Base-by-base conservation (phyloP, 2,329 filamentous ascomycete genomes). In the Neonectria magnoliae region DNA sequence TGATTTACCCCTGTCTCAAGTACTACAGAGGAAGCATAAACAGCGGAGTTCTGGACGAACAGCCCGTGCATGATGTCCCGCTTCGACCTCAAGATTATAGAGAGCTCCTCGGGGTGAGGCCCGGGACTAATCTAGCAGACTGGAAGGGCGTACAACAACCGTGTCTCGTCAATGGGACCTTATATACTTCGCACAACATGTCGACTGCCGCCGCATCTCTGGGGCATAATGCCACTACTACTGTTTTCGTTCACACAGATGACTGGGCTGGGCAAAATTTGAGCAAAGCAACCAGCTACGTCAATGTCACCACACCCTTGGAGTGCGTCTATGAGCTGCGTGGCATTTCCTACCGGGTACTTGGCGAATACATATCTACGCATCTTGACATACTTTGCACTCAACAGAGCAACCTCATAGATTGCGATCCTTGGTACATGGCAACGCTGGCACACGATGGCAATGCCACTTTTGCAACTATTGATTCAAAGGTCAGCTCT, bases 61-160 rank as follows among this genome's bases (percentile, higher is more conserved):
- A 57, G 31, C 14, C 22, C 7, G 55, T 57, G 9, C 55, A 44
- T 25, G 36, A 38, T 38, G 36, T 7, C 14, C 33, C 14, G 11
- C 25, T 57, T 16, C 29, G 44, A 5, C 29, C 33, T 9, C 29
- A 50, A 42, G 27, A 7, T n/a, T 14, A 16, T 1, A 57, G 8
- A 27, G 55, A 48, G 14, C 11, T 44, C 5, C 5, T 36, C n/a
- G 31, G 9, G 11, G 42, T 13, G 9, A 6, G 8, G 41, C 41
- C 41, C 10, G 9, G n/a, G n/a, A 8, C n/a, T 8, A 13, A 20
- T 11, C 6, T 11, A 8, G 20, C 18, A 10, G 41, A 38, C 6
- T 57, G 55, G 55, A 41, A 31, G 16, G 55, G 55, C 16, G 44
- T 50, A 8, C 31, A 57, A 9, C 20, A 50, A 14, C 55, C 55